These are phyloP conservation scores for Ustilago lituana DNA, from an alignment of 1,284 basidiomycete species.

Conservation along the genomic window DNA sequence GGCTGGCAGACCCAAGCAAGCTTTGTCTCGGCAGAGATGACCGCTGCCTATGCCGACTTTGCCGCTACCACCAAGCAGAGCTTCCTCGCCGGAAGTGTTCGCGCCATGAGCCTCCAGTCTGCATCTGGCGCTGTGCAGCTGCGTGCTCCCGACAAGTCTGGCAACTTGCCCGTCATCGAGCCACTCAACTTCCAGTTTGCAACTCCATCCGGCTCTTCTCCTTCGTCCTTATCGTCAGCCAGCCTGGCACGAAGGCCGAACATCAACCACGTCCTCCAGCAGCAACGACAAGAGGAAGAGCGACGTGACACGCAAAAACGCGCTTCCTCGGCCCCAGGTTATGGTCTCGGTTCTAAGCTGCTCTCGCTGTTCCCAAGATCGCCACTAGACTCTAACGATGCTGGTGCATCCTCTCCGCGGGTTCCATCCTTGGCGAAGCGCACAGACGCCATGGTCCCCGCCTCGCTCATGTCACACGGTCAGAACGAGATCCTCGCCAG, in stretches of 20 bases:
- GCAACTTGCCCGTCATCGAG: constrained; percentile 57
- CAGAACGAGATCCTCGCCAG: constrained; percentile 86
- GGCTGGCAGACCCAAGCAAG: constrained; percentile 73
- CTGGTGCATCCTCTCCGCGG: neutral
- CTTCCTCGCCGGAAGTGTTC: constrained; percentile 69
- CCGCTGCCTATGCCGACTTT: constrained; percentile 74
- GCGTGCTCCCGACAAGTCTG: constrained; percentile 54
- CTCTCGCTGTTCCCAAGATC: constrained; percentile 32
- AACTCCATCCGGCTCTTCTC: constrained; percentile 73
- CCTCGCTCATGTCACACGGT: constrained; percentile 71
- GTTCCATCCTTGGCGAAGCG: constrained; percentile 33
- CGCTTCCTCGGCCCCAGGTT: neutral
- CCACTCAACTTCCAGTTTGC: constrained; percentile 61
- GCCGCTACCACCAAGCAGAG: constrained; percentile 69
- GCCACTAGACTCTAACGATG: neutral
- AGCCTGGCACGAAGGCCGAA: constrained; percentile 24
- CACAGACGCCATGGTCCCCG: constrained; percentile 52
- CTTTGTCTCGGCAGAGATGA: constrained; percentile 73
- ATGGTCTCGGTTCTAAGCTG: constrained; percentile 25
- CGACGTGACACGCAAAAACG: constrained; percentile 7
- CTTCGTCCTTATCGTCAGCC: constrained; percentile 24
- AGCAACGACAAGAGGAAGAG: constrained; percentile 8
- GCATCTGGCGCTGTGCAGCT: constrained; percentile 69
- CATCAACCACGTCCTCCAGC: neutral
- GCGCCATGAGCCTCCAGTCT: constrained; percentile 67